Evolutionary conservation across 257 asterid species (phyloP).

Genomic region (Penstemon davidsonii): DNA sequence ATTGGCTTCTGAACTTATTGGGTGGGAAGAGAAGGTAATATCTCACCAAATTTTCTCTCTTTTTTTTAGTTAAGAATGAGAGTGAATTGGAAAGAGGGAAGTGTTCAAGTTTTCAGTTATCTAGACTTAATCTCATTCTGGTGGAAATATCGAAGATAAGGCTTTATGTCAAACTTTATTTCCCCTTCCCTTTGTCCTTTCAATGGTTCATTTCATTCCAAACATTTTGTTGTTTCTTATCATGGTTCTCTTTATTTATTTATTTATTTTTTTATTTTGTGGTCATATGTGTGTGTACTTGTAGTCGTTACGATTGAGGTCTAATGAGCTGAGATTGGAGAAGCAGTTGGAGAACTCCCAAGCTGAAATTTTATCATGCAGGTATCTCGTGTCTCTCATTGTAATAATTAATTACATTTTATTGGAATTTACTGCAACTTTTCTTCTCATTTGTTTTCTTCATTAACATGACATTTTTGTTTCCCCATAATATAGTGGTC

Average conservation of each 20-base stretch:
- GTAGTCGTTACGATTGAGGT: constrained; percentile 92
- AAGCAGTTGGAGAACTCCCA: constrained; percentile 75
- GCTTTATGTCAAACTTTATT: neutral
- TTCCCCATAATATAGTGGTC: constrained; percentile 17
- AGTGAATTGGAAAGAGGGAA: constrained; percentile 13
- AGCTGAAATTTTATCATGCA: constrained; percentile 68
- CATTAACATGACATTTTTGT: neutral
- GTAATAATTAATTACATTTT: neutral
- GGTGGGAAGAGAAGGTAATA: constrained; percentile 92
- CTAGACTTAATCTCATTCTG: constrained; percentile 9
- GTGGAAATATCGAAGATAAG: neutral
- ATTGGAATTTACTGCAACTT: neutral
- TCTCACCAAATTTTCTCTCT: constrained; percentile 10
- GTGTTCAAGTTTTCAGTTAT: constrained; percentile 13
- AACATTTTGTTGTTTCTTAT: constrained; percentile 8
- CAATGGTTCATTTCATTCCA: constrained; percentile 15
- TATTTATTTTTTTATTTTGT: constrained; percentile 15
- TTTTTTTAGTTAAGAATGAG: constrained; percentile 5
- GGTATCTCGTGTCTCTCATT: constrained; percentile 42
- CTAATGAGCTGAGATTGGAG: constrained; percentile 90
- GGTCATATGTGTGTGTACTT: constrained; percentile 17
- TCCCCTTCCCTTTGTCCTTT: constrained; percentile 14
- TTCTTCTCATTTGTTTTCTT: constrained; percentile 21
- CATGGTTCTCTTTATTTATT: constrained; percentile 9
- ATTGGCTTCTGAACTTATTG: constrained; percentile 96